Percentiles rank a stretch among this genome's conserved stretches.
Conservation (phyloP, 495 filamentous ascomycete genomes). For the Neurospora sp. region DNA sequence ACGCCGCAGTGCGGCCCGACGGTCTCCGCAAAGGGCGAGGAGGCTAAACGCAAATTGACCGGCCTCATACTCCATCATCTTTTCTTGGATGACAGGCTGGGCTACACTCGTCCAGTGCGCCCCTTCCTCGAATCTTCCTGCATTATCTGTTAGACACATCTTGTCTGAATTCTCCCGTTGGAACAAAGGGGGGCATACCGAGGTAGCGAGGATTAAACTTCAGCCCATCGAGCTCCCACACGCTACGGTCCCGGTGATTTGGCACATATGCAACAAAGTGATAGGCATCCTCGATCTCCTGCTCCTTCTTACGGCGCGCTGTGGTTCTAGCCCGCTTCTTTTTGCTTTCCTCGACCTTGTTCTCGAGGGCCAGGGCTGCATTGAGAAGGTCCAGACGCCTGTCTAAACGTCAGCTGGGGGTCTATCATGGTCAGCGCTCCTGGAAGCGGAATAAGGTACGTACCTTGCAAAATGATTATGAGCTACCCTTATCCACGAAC, state of each 20-base stretch:
- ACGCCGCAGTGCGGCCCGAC: slow-evolving; percentile 14
- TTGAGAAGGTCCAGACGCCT: slow-evolving; percentile 68
- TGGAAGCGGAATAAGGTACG: slow-evolving; percentile 4
- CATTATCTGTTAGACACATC: not conserved
- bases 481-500: slow-evolving; percentile 63
- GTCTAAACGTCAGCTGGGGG: slow-evolving; percentile 7
- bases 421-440: not conserved
- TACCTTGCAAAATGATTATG: slow-evolving; percentile 86
- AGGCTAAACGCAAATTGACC: slow-evolving; percentile 34
- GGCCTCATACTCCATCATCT: slow-evolving; percentile 30
- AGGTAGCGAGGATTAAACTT: slow-evolving; percentile 61
- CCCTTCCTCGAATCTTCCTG: slow-evolving; percentile 12
- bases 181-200: slow-evolving; percentile 35
- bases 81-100: slow-evolving; percentile 25
- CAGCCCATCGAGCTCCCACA: slow-evolving; percentile 90
- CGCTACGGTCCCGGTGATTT: slow-evolving; percentile 41
- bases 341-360: slow-evolving; percentile 43
- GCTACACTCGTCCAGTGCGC: slow-evolving; percentile 32
- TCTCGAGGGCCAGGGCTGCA: slow-evolving; percentile 57
- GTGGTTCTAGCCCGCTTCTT: slow-evolving; percentile 21
- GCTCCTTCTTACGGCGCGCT: slow-evolving; percentile 10
- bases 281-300: slow-evolving; percentile 42
- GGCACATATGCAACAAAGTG: slow-evolving; percentile 92
- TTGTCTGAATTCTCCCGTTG: not conserved
- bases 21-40: slow-evolving; percentile 35